Evolutionary conservation across 1,284 basidiomycete genomes (phyloP).

Genomic region (Cronartium quercuum): DNA sequence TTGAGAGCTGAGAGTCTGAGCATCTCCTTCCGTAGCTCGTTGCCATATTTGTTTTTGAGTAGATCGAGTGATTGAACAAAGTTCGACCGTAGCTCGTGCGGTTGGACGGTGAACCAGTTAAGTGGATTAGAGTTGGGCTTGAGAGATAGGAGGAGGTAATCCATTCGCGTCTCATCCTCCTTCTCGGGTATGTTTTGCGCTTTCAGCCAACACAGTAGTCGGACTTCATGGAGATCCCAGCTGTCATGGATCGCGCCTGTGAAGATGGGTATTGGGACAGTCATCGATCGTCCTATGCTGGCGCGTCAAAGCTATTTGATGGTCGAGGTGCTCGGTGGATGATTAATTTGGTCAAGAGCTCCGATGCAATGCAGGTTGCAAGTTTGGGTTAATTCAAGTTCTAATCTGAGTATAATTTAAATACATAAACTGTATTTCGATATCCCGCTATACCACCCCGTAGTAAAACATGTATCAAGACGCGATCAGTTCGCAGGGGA

Average conservation of each 20-base stretch:
- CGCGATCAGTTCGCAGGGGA: too few relatives aligned
- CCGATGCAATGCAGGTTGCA: too few relatives aligned
- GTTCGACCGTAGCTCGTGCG: slow-evolving; percentile 4
- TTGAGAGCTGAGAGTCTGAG: slow-evolving; percentile 21
- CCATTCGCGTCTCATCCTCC: slow-evolving; percentile 13
- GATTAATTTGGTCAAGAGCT: too few relatives aligned
- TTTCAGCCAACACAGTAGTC: slow-evolving; percentile 25
- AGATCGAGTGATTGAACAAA: slow-evolving; percentile 4
- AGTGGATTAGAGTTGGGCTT: slow-evolving; percentile 14
- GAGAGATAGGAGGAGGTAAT: slow-evolving; percentile 25
- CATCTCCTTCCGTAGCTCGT: slow-evolving; percentile 28
- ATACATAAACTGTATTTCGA: too few relatives aligned
- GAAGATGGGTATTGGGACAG: slow-evolving; percentile 12
- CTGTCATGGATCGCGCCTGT: slow-evolving; percentile 10
- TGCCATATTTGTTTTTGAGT: slow-evolving; percentile 22
- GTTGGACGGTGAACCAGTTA: slow-evolving; percentile 20
- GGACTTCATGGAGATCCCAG: slow-evolving; percentile 26
- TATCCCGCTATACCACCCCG: too few relatives aligned
- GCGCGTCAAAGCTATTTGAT: too few relatives aligned
- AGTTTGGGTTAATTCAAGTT: too few relatives aligned
- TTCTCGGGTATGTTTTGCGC: slow-evolving; percentile 9
- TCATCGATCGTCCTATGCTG: too few relatives aligned
- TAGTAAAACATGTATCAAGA: too few relatives aligned
- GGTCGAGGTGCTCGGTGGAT: too few relatives aligned
- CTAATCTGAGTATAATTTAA: too few relatives aligned